phyloP scores from a whole-genome alignment of 129 eudicot species.

The Helianthus tuberosus region DNA sequence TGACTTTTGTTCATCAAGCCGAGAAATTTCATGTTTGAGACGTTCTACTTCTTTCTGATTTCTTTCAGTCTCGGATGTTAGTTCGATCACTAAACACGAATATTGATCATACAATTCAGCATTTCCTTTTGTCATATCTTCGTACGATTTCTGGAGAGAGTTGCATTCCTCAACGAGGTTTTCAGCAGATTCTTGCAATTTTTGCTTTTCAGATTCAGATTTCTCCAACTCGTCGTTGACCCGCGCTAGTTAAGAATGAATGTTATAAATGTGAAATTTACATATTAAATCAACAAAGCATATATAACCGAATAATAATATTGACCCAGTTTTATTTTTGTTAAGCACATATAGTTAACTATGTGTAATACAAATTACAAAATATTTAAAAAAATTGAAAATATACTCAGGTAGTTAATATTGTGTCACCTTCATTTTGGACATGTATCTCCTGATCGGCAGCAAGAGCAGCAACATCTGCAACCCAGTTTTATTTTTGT shows the following conservation, averaged over 20 bases:
- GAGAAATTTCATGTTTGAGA: slow-evolving; percentile 44
- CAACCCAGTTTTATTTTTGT: too few relatives aligned
- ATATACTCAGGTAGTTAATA: too few relatives aligned
- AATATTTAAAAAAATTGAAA: too few relatives aligned
- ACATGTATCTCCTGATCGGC: too few relatives aligned
- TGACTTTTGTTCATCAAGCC: slow-evolving; percentile 47
- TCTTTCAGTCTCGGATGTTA: slow-evolving; percentile 49
- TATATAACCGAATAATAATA: too few relatives aligned
- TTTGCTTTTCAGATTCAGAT: slow-evolving; percentile 45
- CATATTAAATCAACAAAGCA: too few relatives aligned
- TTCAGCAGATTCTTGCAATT: slow-evolving; percentile 52
- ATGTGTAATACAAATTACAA: too few relatives aligned
- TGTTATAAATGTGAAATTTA: too few relatives aligned
- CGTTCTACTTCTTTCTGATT: slow-evolving; percentile 50
- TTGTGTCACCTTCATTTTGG: too few relatives aligned
- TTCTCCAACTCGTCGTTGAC: slow-evolving; percentile 37
- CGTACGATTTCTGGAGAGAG: slow-evolving; percentile 47
- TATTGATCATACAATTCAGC: slow-evolving; percentile 43
- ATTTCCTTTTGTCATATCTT: slow-evolving; percentile 51
- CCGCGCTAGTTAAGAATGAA: slow-evolving; percentile 16
- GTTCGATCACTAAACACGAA: slow-evolving; percentile 42
- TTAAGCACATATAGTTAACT: too few relatives aligned
- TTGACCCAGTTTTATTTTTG: too few relatives aligned
- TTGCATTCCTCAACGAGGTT: slow-evolving; percentile 46
- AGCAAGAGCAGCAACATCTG: too few relatives aligned